A percentile compares a stretch with the other conserved stretches of the same genome.
phyloP scores from a whole-genome alignment of 768 basidiomycete genomes.

The Mycena indigotica region DNA sequence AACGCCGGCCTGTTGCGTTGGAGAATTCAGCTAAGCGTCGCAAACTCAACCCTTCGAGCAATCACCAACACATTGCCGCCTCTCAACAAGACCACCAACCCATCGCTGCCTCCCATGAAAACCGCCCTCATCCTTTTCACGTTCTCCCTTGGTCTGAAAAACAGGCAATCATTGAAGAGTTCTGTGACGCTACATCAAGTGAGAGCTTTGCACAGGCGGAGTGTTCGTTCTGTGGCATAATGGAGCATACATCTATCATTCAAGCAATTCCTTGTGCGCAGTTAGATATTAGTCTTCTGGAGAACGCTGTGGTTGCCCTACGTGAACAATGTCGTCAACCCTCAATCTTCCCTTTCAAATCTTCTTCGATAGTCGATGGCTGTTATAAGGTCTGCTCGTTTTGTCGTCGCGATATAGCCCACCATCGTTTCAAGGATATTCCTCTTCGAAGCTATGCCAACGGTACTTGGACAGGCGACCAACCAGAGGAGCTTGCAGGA shows the following conservation, averaged over 20 bases:
- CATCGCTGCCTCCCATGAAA: background rate
- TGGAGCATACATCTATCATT: background rate
- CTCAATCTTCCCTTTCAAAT: background rate
- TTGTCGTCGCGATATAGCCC: conserved; percentile 2
- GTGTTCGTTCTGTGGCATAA: conserved; percentile 16
- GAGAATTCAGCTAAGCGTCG: no score
- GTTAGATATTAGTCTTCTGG: conserved; percentile 9
- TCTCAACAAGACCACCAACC: background rate
- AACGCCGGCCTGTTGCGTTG: no score
- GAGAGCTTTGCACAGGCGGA: background rate
- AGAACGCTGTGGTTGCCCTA: conserved; percentile 9
- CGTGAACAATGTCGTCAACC: conserved; percentile 5
- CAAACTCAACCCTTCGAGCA: no score
- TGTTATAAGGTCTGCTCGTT: conserved; percentile 1
- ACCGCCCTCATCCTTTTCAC: background rate
- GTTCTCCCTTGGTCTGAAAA: conserved; percentile 10
- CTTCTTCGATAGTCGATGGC: background rate
- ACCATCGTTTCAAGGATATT: background rate
- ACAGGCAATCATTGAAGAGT: conserved; percentile 4
- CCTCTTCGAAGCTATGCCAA: conserved; percentile 27
- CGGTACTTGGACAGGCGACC: conserved; percentile 23
- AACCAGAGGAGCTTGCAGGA: conserved; percentile 17
- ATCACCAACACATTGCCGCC: background rate
- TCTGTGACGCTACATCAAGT: conserved; percentile 4
- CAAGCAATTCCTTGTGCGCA: background rate